Evolutionary conservation across 257 asterid genomes (phyloP).

Genomic region (Rubia yunnanensis): DNA sequence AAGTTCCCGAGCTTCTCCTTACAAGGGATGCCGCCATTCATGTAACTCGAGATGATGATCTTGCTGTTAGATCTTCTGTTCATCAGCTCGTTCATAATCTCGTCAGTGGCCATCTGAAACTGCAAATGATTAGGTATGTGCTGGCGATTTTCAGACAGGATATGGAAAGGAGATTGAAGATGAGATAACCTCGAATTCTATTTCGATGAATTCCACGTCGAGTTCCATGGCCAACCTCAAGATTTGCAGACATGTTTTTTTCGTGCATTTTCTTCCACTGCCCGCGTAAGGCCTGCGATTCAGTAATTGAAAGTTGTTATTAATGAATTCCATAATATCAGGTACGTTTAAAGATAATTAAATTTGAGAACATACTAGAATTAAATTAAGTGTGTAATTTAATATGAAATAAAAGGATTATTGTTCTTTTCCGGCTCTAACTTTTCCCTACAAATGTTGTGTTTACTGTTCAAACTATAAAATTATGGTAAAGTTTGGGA

Average conservation of each 20-base stretch:
- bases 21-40: conserved; percentile 24
- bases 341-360: too few species aligned
- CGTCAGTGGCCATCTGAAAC: conserved; percentile 34
- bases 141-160: not conserved
- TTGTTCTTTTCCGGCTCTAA: too few species aligned
- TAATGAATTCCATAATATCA: too few species aligned
- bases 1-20: conserved; percentile 38
- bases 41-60: conserved; percentile 38
- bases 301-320: not conserved
- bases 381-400: too few species aligned
- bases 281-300: conserved; percentile 23
- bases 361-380: too few species aligned
- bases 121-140: not conserved
- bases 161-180: not conserved
- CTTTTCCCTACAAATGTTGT: too few species aligned
- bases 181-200: conserved; percentile 32
- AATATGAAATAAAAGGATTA: too few species aligned
- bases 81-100: conserved; percentile 32
- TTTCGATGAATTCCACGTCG: conserved; percentile 50
- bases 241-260: conserved; percentile 26
- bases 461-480: too few species aligned
- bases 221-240: conserved; percentile 39
- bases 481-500: too few species aligned
- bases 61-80: conserved; percentile 27
- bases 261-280: conserved; percentile 15